A percentile compares a stretch with the other conserved stretches of the same genome.
These are phyloP conservation scores for Gautieria morchelliformis DNA, from an alignment of 768 basidiomycete genomes.

Conservation along the genomic window DNA sequence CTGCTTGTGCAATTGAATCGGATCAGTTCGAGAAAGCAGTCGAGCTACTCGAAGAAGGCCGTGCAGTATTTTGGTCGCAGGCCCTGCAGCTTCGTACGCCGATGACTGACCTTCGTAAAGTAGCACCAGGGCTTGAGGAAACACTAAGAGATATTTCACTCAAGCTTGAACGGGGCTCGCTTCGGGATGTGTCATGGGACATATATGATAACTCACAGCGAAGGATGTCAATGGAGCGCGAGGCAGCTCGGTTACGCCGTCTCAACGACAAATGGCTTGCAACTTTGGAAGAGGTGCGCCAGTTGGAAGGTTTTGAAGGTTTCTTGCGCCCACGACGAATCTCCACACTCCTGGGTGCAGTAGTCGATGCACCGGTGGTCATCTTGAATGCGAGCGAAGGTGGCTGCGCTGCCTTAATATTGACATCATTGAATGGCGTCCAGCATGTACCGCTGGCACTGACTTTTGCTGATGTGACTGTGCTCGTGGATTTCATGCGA, in stretches of 20 bases:
- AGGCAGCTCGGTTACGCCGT: slow-evolving; percentile 12
- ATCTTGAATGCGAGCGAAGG: slow-evolving; percentile 10
- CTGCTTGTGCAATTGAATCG: slow-evolving; percentile 19
- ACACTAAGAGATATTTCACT: slow-evolving; percentile 16
- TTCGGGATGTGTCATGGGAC: background rate
- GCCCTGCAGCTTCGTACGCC: slow-evolving; percentile 12
- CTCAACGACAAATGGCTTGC: slow-evolving; percentile 20
- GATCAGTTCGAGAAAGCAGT: slow-evolving; percentile 18
- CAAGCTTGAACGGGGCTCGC: no score
- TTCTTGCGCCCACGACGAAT: slow-evolving; percentile 14
- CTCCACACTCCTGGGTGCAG: slow-evolving; percentile 10
- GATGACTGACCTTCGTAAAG: slow-evolving; percentile 11
- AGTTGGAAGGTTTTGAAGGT: slow-evolving; percentile 10
- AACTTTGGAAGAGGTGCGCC: slow-evolving; percentile 14
- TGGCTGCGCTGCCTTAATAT: slow-evolving; percentile 13
- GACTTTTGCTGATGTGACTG: background rate
- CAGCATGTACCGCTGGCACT: no score
- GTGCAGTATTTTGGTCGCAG: slow-evolving; percentile 26
- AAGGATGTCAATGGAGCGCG: slow-evolving; percentile 4
- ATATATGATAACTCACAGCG: background rate
- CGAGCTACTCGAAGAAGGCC: slow-evolving; percentile 22
- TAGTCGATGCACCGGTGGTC: slow-evolving; percentile 13
- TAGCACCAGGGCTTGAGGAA: slow-evolving; percentile 6
- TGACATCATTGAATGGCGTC: background rate
- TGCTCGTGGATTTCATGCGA: background rate